Percentiles rank a stretch among this genome's conserved stretches.
Evolutionary conservation across 1,284 basidiomycete species (phyloP).

Genomic region (Marasmius fiardii): DNA sequence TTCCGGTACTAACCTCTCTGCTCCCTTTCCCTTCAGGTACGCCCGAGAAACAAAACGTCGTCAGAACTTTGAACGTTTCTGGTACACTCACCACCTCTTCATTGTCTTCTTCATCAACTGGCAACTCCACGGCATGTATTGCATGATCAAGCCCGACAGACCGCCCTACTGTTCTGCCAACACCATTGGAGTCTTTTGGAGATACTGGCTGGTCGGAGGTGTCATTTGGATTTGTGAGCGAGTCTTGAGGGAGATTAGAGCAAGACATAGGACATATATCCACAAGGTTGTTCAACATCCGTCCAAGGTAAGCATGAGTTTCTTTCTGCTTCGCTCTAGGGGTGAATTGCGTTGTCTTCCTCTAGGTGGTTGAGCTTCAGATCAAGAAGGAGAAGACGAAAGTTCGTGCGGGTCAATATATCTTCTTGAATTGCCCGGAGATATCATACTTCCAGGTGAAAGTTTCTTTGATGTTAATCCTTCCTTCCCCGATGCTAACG

Average conservation of each 20-base stretch:
- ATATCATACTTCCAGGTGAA: constrained; percentile 75
- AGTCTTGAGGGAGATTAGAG: constrained; percentile 82
- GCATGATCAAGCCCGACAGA: constrained; percentile 86
- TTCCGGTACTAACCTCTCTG: too few species aligned
- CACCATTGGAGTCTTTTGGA: constrained; percentile 90
- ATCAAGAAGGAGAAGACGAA: constrained; percentile 90
- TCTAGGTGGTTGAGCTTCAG: constrained; percentile 83
- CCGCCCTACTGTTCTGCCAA: constrained; percentile 82
- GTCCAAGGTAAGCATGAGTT: constrained; percentile 42
- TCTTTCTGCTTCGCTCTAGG: not conserved
- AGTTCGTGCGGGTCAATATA: constrained; percentile 82
- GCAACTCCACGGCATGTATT: constrained; percentile 95
- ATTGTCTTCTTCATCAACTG: constrained; percentile 87
- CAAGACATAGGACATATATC: constrained; percentile 84
- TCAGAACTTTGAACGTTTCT: too few species aligned
- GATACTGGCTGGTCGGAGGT: constrained; percentile 88
- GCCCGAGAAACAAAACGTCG: too few species aligned
- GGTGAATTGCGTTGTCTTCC: not conserved
- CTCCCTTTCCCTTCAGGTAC: too few species aligned
- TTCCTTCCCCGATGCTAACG: not conserved
- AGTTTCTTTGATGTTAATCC: not conserved
- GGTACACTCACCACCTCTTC: too few species aligned
- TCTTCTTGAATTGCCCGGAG: constrained; percentile 85
- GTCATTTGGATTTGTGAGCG: constrained; percentile 83
- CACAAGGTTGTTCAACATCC: constrained; percentile 93